Evolutionary conservation across 140 eudicot genomes (phyloP).

Genomic region (Oenanthe javanica): DNA sequence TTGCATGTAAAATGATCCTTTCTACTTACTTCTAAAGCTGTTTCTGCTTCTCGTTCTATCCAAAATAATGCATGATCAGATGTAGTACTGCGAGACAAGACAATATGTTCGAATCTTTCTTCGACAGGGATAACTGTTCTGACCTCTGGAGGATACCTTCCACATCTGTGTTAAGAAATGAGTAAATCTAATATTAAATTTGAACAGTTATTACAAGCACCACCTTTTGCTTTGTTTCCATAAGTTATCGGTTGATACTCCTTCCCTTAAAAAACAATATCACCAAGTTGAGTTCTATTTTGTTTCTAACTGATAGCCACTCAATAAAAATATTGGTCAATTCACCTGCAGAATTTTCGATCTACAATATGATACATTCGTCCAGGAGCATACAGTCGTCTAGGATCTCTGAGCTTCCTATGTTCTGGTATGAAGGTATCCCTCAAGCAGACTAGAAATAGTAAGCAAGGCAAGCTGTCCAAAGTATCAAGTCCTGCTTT

Average conservation of each 20-base stretch:
- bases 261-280: background rate
- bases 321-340: background rate
- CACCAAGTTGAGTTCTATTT: background rate
- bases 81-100: slow-evolving; percentile 73
- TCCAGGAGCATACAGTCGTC: slow-evolving; percentile 89
- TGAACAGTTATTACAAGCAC: background rate
- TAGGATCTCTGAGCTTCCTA: slow-evolving; percentile 66
- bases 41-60: slow-evolving; percentile 82
- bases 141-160: slow-evolving; percentile 87
- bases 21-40: slow-evolving; percentile 59
- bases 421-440: slow-evolving; percentile 87
- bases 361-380: slow-evolving; percentile 84
- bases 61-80: slow-evolving; percentile 86
- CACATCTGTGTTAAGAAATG: slow-evolving; percentile 48
- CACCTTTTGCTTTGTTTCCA: background rate
- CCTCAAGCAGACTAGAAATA: slow-evolving; percentile 71
- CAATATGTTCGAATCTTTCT: slow-evolving; percentile 95
- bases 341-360: slow-evolving; percentile 74
- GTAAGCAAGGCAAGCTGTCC: slow-evolving; percentile 82
- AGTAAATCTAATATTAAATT: background rate
- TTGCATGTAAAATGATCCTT: background rate
- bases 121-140: slow-evolving; percentile 95
- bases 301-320: background rate
- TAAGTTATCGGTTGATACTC: background rate
- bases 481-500: slow-evolving; percentile 58